Base-by-base conservation (phyloP, 306 rosid species). In the Trifolium repens region DNA sequence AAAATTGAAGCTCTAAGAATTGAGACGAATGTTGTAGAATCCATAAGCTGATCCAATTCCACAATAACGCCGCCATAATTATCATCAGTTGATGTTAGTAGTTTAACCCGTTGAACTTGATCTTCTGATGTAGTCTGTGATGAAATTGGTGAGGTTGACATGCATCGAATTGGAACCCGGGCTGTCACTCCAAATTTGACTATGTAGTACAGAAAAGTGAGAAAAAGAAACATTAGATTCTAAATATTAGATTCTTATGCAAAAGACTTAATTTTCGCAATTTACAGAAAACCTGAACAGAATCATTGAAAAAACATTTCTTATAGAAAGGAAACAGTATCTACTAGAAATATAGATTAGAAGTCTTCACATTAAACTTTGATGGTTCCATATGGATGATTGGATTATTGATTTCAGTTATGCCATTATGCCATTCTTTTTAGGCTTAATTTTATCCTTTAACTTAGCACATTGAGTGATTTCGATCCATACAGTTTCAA, bases 1-100 rank as follows among this genome's bases (percentile, higher is more conserved):
- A 86, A 74, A 67, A 91, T 83, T 78, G 98, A 93, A 76, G 90
- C 86, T 79, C 78, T 84, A 4, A 93, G 91, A 74, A 82, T 57
- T 1, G 87, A 60, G 47, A 73, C 67, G 75, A 91, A 91, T 58
- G 78, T 39, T 35, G 79, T 66, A 73, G 88, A 58, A 60, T 87
- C 86, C 87, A 90, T 87, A 75, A 88, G 79, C 68, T 86, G 84
- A 22, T 78, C 69, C 80, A 91, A 69, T 53, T 90, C 94, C 42
- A 90, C 94, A 58, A 84, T 82, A 78, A 93, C 84, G 8, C 98
- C 98, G 44, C 89, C 94, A 68, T 87, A 79, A 1, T 73, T 79
- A 80, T 93, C 98, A 50, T 91, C 59, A 19, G 72, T 77, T 19
- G 87, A 89, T 54, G 79, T 58, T 43, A 94, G 87, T 17, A 86